Conservation (phyloP, 345 rosid species). For the Syzygium jambos region DNA sequence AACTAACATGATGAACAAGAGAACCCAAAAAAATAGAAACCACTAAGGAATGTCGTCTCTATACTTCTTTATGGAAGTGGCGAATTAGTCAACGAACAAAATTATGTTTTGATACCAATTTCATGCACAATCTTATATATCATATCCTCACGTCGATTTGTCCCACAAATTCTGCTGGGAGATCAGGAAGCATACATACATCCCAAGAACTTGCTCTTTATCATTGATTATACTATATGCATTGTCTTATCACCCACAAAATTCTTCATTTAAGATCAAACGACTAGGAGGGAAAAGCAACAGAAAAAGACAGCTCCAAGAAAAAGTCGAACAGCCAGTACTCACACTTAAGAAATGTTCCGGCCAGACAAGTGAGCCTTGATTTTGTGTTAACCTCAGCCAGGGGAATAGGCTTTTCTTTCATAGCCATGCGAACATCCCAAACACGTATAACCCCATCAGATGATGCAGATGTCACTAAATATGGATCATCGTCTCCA, state of each 20-base stretch:
- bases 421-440: constrained; percentile 70
- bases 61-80: not conserved
- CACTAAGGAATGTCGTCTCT: not conserved
- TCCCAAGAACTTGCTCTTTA: not conserved
- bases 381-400: constrained; percentile 81
- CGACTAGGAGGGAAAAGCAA: not conserved
- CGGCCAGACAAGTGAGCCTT: constrained; percentile 92
- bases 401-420: constrained; percentile 60
- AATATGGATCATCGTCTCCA: constrained; percentile 46
- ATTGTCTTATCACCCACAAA: not conserved
- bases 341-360: constrained; percentile 66
- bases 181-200: not conserved
- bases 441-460: constrained; percentile 92
- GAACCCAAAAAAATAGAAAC: not conserved
- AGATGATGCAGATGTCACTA: constrained; percentile 79
- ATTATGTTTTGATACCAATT: not conserved
- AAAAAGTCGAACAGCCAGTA: not conserved
- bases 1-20: not conserved
- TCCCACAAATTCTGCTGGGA: not conserved
- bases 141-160: not conserved
- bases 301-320: not conserved
- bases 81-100: not conserved
- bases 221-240: not conserved
- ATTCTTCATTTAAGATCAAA: not conserved
- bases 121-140: not conserved